Evolutionary conservation across 345 rosid species (phyloP), one percentile per base, ranked within the genome.

Genomic region (Turritis glabra): DNA sequence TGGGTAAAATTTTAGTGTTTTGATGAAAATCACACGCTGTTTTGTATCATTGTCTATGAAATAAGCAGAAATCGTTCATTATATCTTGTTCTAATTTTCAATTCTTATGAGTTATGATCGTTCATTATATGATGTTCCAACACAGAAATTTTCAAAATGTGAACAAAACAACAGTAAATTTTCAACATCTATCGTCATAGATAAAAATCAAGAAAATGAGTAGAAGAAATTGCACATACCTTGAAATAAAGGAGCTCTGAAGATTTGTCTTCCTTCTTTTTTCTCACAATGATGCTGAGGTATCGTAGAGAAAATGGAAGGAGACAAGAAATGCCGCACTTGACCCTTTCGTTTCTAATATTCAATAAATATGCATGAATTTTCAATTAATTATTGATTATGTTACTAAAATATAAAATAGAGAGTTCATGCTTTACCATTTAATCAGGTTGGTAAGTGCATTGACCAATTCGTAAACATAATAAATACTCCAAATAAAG

Each of bases 211-310:
- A 47, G 23, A 46, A 46, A 25, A 0, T 35, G 52, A 38, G 33
- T 1, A 18, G 7, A 51, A 51, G 62, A 67, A 67, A 59, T 32
- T n/a, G 26, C 59, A 61, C 75, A 62, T 76, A 69, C 80, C 80
- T 76, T 61, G 32, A 17, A 32, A 69, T 22, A 26, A 68, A 54
- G 14, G 8, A 19, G 17, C 32, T 50, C 17, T 67, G 15, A 67
- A 67, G 47, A 50, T 59, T 60, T 21, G 17, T 51, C 29, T 56
- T 51, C 73, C 57, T 46, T 60, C 14, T 26, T 27, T 48, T 48
- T 37, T 35, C 57, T 68, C 63, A 18, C 46, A 43, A 51, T 29
- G 27, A 67, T 68, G 41, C 7, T 68, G 63, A 75, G 56, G 54
- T 60, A 32, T 68, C 8, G 37, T 47, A 33, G 70, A 76, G 57